Conservation (phyloP, 75 land plant species). For the Pseudotsuga menziesii region DNA sequence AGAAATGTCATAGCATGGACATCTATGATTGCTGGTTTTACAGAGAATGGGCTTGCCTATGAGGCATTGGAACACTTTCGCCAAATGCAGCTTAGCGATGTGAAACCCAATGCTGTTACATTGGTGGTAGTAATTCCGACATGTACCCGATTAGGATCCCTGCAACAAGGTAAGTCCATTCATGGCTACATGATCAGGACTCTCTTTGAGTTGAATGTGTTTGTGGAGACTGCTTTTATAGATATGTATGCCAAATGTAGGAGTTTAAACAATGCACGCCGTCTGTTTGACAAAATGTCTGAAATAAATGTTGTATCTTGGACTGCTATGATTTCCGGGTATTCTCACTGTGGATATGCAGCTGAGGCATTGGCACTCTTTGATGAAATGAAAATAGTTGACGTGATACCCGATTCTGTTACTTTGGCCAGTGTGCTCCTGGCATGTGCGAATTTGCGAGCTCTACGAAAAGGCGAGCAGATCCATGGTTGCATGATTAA, state of each 20-base stretch:
- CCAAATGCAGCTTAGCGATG: constrained; percentile 13
- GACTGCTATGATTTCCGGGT: constrained; percentile 5
- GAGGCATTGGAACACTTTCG: constrained; percentile 21
- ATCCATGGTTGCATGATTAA: no score
- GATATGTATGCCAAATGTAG: constrained; percentile 7
- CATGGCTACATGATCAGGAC: constrained; percentile 31
- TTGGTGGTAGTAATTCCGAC: constrained; percentile 21
- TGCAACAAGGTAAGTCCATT: constrained; percentile 21
- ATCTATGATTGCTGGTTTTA: constrained; percentile 34
- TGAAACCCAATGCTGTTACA: background rate
- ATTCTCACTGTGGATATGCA: background rate
- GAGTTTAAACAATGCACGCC: constrained; percentile 5
- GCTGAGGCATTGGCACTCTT: background rate
- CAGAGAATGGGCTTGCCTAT: constrained; percentile 25
- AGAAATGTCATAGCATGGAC: constrained; percentile 27
- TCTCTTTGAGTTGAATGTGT: constrained; percentile 26
- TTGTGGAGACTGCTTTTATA: background rate
- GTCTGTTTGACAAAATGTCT: constrained; percentile 4
- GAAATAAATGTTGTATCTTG: background rate
- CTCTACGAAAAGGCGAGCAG: no score
- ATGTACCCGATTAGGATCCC: constrained; percentile 17
- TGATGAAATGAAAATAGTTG: constrained; percentile 12
- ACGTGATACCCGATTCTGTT: no score
- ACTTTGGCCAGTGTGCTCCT: no score
- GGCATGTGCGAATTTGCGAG: no score